Base-by-base conservation (phyloP, 2,329 filamentous ascomycete species). In the Penicillium sp. region DNA sequence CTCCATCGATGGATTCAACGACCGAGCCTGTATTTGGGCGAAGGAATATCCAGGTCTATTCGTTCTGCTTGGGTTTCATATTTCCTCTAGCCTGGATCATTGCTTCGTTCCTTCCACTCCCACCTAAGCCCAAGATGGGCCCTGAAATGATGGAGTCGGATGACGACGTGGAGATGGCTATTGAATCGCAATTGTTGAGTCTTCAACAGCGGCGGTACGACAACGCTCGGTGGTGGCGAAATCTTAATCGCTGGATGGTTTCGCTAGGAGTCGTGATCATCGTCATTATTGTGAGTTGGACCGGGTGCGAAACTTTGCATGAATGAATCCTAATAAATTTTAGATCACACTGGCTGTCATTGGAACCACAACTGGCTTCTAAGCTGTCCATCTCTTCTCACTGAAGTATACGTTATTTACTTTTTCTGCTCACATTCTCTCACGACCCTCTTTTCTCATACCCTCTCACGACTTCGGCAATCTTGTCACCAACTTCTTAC, bases 81-180 rank as follows among this genome's bases (percentile, higher is more conserved):
- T 84, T 91, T 64, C 91, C 90, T 5, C 80, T 44, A 36, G 88
- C 87, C 49, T 95, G 90, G 90, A 89, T 93, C 75, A 78, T 91
- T 56, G 91, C 87, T 1, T 83, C 90, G 1, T 80, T 92, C 47
- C 76, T 94, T 10, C 89, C 89, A 1, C 72, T 95, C 6, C 89
- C 89, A 8, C 75, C 76, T 1, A 80, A 80, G 48, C 81, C 85
- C 0, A 65, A 68, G 7, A 72, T 77, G 17, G 62, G 72, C 1
- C 74, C 80, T 15, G 82, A 84, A 69, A 63, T 62, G 74, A 78
- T 32, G 79, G 86, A 64, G 69, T 64, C 23, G 65, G 64, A 49
- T 37, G 52, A 67, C 20, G 64, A 71, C 51, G 53, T 78, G 33
- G 76, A 77, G 52, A 70, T 70, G 34, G 75, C 78, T 17, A 70